Percentiles rank a stretch among this genome's conserved stretches.
Conservation (phyloP, 192 early-diverging fungal genomes). For the Chytriomyces sp. region DNA sequence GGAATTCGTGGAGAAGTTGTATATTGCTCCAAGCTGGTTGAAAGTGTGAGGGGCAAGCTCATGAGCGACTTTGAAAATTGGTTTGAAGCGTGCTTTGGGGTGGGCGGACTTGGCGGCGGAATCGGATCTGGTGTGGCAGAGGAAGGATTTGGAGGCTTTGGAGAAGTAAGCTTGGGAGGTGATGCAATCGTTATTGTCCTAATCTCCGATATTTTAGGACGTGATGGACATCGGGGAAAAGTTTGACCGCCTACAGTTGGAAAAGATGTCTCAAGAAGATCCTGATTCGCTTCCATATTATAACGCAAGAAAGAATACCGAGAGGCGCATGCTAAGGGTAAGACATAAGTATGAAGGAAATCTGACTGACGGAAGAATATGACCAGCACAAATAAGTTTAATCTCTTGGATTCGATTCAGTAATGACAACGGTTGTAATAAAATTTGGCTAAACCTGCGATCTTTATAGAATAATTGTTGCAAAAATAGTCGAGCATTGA, state of each 20-base stretch:
- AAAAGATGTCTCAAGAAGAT: slow-evolving; percentile 61
- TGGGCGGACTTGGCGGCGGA: slow-evolving; percentile 29
- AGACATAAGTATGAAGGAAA: too few species aligned
- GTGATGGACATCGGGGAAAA: slow-evolving; percentile 65
- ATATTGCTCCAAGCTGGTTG: slow-evolving; percentile 56
- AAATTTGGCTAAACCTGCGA: too few species aligned
- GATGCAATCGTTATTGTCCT: neutral
- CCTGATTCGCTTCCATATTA: slow-evolving; percentile 61
- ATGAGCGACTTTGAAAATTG: slow-evolving; percentile 64
- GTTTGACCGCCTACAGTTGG: slow-evolving; percentile 60
- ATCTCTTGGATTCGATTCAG: too few species aligned
- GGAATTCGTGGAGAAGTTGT: slow-evolving; percentile 47
- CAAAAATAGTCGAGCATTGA: too few species aligned
- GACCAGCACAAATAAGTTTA: too few species aligned
- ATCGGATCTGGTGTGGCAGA: slow-evolving; percentile 15
- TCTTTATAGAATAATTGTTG: too few species aligned
- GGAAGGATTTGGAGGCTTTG: neutral
- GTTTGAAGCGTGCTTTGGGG: slow-evolving; percentile 55
- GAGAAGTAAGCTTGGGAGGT: slow-evolving; percentile 4
- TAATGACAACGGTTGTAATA: too few species aligned
- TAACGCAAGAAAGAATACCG: slow-evolving; percentile 59
- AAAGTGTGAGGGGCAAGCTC: slow-evolving; percentile 59
- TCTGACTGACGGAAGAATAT: too few species aligned
- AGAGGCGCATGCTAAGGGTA: slow-evolving; percentile 36
- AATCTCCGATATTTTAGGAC: slow-evolving; percentile 37